Conservation (phyloP, 352 stramenopile species). For the Phytophthora foliorum region DNA sequence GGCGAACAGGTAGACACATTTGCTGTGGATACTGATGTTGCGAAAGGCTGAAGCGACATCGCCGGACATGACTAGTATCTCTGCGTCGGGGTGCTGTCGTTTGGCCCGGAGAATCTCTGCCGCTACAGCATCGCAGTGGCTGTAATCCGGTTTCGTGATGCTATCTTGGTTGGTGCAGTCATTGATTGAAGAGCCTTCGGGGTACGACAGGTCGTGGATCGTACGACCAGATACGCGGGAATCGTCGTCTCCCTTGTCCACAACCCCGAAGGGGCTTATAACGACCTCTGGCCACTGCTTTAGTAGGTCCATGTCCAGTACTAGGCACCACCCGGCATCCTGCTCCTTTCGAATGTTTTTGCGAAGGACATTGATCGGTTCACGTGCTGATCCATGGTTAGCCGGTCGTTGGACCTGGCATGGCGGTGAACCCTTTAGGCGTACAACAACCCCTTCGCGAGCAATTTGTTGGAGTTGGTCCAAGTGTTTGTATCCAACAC, state of each 20-base stretch:
- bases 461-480: conserved; percentile 8
- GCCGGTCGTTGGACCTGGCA: too few relatives aligned
- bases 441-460: conserved; percentile 3
- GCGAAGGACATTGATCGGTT: conserved; percentile 23
- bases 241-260: conserved; percentile 16
- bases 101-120: conserved; percentile 17
- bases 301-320: conserved; percentile 32
- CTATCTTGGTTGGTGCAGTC: too few relatives aligned
- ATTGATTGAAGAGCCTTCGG: too few relatives aligned
- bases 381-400: conserved; percentile 2
- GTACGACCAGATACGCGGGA: too few relatives aligned
- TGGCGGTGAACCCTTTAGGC: too few relatives aligned
- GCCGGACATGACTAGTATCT: conserved; percentile 10
- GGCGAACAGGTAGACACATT: conserved; percentile 18
- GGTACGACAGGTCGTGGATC: conserved; percentile 21
- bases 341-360: conserved; percentile 37
- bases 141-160: conserved; percentile 24
- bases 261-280: conserved; percentile 25
- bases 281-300: conserved; percentile 22
- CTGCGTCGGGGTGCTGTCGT: background rate
- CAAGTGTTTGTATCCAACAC: conserved; percentile 13
- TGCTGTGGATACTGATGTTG: conserved; percentile 28
- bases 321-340: conserved; percentile 19
- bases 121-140: conserved; percentile 23
- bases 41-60: conserved; percentile 22